Base-by-base conservation (phyloP, 768 basidiomycete genomes). In the Daedaleopsis sinensis region DNA sequence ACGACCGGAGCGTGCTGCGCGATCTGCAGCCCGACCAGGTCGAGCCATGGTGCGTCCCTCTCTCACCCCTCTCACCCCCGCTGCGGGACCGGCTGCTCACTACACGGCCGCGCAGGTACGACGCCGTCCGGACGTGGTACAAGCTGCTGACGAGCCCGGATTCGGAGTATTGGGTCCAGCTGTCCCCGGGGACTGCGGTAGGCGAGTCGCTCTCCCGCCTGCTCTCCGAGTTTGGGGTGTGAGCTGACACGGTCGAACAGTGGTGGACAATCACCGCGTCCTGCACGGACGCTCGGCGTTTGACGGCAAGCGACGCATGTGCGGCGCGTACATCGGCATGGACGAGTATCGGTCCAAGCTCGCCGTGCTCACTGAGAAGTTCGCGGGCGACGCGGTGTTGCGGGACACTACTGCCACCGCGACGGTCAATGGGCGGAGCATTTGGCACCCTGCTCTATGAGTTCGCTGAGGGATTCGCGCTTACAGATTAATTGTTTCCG, bases 241-340 rank as follows among this genome's bases (percentile, higher is more conserved):
- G 5, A 39, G 7, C 27, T 23, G 24, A 24, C 16, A 36, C 55
- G 16, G 2, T 3, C 32, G 3, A 18, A 24, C 68, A 93, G 93
- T 94, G 21, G 80, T 96, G 52, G 90, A 98, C 73, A 98, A 98
- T 71, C 91, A 96, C 74, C 85, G 96, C 21, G 93, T 98, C 13
- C 78, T 98, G 52, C 96, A 98, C 67, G 96, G 96, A 13, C 88
- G 96, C n/a, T 93, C 94, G 0, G 84, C 88, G 1, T 98, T 97
- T 71, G 82, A 84, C 13, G 96, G 96, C 12, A 85, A 85, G 72
- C 85, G 96, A 3, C 84, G 92, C 1, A 93, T 99, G 87, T 98
- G 96, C 69, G 96, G 96, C 2, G 97, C 96, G 0, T 99, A 99
- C 72, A 84, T 98, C 59, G 92, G 93, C 0, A 79, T 84, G 13